Evolutionary conservation across 164 flowering plant genomes (phyloP).

Genomic region (Vitis riparia): DNA sequence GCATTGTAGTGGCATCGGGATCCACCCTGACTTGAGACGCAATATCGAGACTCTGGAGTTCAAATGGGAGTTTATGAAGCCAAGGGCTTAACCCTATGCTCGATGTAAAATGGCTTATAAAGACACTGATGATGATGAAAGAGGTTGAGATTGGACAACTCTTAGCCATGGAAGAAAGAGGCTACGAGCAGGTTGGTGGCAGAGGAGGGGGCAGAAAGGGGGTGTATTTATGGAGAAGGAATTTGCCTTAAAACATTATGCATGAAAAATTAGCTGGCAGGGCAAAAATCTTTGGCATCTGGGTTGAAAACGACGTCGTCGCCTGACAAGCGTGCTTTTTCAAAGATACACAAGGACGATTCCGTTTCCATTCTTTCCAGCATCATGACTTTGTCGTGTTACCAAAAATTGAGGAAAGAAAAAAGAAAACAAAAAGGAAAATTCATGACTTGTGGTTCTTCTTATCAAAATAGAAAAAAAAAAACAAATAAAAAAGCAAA

Average conservation of each 20-base stretch:
- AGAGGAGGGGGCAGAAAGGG: neutral
- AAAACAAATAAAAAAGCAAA: no score
- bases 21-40: conserved; percentile 34
- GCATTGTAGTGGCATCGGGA: conserved; percentile 29
- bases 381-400: no score
- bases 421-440: neutral
- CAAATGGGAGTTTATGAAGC: conserved; percentile 15
- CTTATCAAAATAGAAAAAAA: no score
- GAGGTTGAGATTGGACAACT: conserved; percentile 10
- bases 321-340: no score
- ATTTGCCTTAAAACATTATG: conserved; percentile 23
- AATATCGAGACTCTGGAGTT: conserved; percentile 31
- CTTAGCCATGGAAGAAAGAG: conserved; percentile 30
- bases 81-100: conserved; percentile 15
- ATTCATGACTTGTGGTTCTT: no score
- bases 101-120: conserved; percentile 24
- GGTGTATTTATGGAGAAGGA: conserved; percentile 4
- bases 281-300: conserved; percentile 11
- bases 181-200: neutral
- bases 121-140: conserved; percentile 16
- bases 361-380: no score
- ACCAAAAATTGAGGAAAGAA: no score
- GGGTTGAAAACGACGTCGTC: neutral
- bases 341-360: no score
- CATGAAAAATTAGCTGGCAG: conserved; percentile 24